These are phyloP conservation scores for Teunomyces atbi DNA, from an alignment of 805 yeast species.

Conservation along the genomic window DNA sequence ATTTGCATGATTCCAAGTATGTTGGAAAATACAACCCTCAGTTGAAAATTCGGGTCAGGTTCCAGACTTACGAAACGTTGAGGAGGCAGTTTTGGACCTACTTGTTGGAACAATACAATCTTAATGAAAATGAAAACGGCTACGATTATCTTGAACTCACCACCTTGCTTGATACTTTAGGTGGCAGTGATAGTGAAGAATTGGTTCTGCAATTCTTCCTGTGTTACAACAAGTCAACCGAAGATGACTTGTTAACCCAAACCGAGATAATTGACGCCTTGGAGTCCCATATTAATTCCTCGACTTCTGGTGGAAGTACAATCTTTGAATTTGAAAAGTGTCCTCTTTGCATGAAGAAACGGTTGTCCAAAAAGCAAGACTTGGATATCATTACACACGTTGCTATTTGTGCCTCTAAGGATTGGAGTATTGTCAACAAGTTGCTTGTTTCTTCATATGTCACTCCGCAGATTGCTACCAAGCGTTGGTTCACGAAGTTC, in stretches of 20 bases:
- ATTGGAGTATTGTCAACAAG: constrained; percentile 68
- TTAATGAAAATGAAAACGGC: constrained; percentile 35
- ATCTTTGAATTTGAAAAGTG: constrained; percentile 67
- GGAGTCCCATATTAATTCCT: constrained; percentile 35
- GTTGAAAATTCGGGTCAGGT: constrained; percentile 60
- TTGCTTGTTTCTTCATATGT: constrained; percentile 67
- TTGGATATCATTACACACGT: constrained; percentile 80
- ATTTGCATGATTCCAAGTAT: constrained; percentile 29
- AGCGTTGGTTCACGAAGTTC: constrained; percentile 84
- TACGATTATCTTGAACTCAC: constrained; percentile 61
- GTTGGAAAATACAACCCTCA: constrained; percentile 47
- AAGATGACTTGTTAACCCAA: constrained; percentile 48
- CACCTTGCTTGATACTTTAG: constrained; percentile 63
- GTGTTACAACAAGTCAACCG: constrained; percentile 46
- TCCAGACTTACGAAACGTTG: constrained; percentile 61
- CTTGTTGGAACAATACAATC: constrained; percentile 53
- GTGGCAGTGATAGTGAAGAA: constrained; percentile 49
- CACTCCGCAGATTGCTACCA: constrained; percentile 76
- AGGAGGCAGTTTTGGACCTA: constrained; percentile 70
- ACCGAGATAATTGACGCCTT: constrained; percentile 48
- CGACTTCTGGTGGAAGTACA: constrained; percentile 23
- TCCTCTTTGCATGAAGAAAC: constrained; percentile 72
- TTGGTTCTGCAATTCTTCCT: constrained; percentile 56
- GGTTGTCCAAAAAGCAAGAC: constrained; percentile 52
- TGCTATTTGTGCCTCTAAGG: constrained; percentile 79